phyloP scores from a whole-genome alignment of 2,329 filamentous ascomycete genomes.

The Xylaria sp. region DNA sequence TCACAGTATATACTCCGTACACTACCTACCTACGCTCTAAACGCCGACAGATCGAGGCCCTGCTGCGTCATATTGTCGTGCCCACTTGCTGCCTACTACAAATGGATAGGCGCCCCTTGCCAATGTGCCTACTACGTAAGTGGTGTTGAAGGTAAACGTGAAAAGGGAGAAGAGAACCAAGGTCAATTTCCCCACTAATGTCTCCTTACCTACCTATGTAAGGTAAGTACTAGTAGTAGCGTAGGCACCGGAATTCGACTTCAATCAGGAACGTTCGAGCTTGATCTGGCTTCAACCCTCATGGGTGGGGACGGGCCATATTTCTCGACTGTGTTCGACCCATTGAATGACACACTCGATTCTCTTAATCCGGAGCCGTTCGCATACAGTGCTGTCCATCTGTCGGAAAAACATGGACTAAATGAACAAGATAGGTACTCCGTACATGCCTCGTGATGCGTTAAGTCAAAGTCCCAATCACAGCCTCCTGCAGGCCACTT shows the following conservation, averaged over 20 bases:
- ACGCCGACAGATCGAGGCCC: slow-evolving; percentile 2
- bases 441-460: not conserved
- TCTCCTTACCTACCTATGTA: no score
- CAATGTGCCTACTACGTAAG: no score
- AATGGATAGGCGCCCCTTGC: slow-evolving; percentile 9
- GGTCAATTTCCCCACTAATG: slow-evolving; percentile 13
- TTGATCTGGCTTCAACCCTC: not conserved
- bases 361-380: not conserved
- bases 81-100: slow-evolving; percentile 23
- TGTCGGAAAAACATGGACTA: not conserved
- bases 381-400: no score
- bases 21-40: not conserved
- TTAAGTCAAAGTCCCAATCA: not conserved
- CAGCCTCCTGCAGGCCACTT: not conserved
- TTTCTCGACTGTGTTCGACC: no score
- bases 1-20: no score
- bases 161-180: not conserved
- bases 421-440: not conserved
- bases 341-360: not conserved
- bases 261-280: no score
- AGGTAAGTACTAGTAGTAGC: no score
- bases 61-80: slow-evolving; percentile 17
- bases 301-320: not conserved
- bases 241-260: no score
- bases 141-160: not conserved